Evolutionary conservation across 306 rosid genomes (phyloP).

Genomic region (Corylus americana): DNA sequence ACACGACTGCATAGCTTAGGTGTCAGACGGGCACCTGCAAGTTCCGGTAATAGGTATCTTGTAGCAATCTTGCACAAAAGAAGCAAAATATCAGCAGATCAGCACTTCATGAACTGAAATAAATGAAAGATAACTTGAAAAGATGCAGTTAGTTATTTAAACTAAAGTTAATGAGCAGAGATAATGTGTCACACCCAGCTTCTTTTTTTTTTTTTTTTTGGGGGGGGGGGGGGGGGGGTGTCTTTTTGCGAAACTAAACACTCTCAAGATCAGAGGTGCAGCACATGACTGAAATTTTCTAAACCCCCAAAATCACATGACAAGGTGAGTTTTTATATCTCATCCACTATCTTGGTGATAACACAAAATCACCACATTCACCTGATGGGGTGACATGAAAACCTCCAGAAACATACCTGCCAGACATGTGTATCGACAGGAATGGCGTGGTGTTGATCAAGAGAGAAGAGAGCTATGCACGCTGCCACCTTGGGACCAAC

Average conservation of each 20-base stretch:
- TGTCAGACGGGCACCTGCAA: conserved; percentile 82
- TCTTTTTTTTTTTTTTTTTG: not conserved
- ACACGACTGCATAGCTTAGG: conserved; percentile 72
- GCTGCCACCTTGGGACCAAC: conserved; percentile 99
- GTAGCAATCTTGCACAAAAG: conserved; percentile 75
- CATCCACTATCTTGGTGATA: not conserved
- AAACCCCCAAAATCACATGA: not conserved
- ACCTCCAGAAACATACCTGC: conserved; percentile 54
- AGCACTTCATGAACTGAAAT: conserved; percentile 11
- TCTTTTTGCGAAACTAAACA: not conserved
- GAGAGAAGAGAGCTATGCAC: conserved; percentile 92
- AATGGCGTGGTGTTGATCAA: conserved; percentile 93
- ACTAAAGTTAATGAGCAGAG: conserved; percentile 3
- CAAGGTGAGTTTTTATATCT: not conserved
- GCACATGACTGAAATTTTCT: not conserved
- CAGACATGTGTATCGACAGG: conserved; percentile 96
- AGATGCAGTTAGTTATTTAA: not conserved
- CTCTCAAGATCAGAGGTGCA: not conserved
- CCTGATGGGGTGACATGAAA: not conserved
- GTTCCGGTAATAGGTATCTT: conserved; percentile 84
- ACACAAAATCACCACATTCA: conserved; percentile 8
- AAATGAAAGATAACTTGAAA: not conserved
- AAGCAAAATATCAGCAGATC: conserved; percentile 19
- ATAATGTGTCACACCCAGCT: not conserved
- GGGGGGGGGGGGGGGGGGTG: no score